Base-by-base conservation (phyloP, 2,329 filamentous ascomycete genomes). In the Calonectria montana region DNA sequence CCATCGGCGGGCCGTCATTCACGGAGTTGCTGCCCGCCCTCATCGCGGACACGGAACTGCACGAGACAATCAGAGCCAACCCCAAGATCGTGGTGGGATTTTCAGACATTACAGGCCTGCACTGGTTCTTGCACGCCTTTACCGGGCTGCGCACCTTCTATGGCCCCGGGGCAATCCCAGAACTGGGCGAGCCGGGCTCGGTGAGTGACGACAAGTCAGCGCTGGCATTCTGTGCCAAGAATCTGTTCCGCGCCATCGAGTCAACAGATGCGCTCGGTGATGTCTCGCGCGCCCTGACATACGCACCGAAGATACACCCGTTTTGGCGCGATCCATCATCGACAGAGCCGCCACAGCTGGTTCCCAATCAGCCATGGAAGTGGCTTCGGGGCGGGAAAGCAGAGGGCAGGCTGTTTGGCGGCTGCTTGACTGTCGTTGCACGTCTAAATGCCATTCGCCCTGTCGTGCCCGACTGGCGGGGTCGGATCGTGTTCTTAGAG, bases 361-460 rank as follows among this genome's bases (percentile, higher is more conserved):
- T 64, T 0, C 77, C 80, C 0, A 80, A 77, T 6, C 72, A 79
- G 2, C 71, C 71, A 0, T 86, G 84, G 84, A 76, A 43, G 13
- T 86, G 85, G 85, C 67, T 86, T 16, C 79, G 84, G 3, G 65
- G 37, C 0, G 84, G 83, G 0, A 79, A 76, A 53, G 80, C 80
- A 0, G 71, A 86, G 9, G 89, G 88, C 2, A 84, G 83, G 41
- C 85, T 79, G 75, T 86, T 86, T 47, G 85, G 85, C 23, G 85
- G 78, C 1, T 86, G 84, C 41, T 76, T 86, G 18, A 83, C 83
- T 0, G 82, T 85, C n/a, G 80, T 85, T 53, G 81, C 80, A 6
- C 83, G 85, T 1, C 68, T 86, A 9, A 73, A 76, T 1, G 84
- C 81, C 1, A 76, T 86, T 13, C 77, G 70, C 1, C 72, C 74